phyloP scores from a whole-genome alignment of 1,139 yeast species.

The Yarrowia galli region DNA sequence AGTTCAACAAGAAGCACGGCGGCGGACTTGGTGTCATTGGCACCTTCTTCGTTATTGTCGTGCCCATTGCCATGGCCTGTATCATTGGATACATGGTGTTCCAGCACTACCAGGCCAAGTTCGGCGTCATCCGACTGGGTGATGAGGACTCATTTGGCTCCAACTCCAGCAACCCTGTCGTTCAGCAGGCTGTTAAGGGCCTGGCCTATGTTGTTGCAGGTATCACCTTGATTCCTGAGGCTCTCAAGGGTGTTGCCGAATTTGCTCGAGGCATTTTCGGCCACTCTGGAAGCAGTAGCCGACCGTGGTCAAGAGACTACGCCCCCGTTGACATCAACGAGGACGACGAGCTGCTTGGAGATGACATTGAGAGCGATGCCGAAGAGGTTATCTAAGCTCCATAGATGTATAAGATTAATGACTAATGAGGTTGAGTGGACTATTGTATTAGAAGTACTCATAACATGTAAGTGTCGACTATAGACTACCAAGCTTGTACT shows the following conservation, averaged over 20 bases:
- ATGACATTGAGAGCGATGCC: constrained; percentile 44
- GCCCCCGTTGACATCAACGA: constrained; percentile 43
- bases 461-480: too few relatives aligned
- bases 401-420: constrained; percentile 31
- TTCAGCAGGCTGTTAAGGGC: constrained; percentile 46
- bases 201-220: constrained; percentile 50
- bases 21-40: constrained; percentile 65
- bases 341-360: constrained; percentile 45
- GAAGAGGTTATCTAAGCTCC: constrained; percentile 39
- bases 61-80: constrained; percentile 67
- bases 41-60: constrained; percentile 59
- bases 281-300: constrained; percentile 43
- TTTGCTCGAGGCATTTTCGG: constrained; percentile 45
- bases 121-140: constrained; percentile 87
- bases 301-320: constrained; percentile 44
- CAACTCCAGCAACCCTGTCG: constrained; percentile 44
- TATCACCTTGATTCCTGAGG: constrained; percentile 47
- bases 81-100: constrained; percentile 75
- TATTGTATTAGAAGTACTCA: not conserved
- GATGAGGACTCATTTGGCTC: constrained; percentile 60
- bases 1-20: constrained; percentile 66
- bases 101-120: constrained; percentile 78
- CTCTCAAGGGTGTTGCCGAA: constrained; percentile 40
- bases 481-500: too few relatives aligned
- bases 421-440: constrained; percentile 2